Evolutionary conservation across 1,284 basidiomycete genomes (phyloP).

Genomic region (Fistulinella cinereoalba): DNA sequence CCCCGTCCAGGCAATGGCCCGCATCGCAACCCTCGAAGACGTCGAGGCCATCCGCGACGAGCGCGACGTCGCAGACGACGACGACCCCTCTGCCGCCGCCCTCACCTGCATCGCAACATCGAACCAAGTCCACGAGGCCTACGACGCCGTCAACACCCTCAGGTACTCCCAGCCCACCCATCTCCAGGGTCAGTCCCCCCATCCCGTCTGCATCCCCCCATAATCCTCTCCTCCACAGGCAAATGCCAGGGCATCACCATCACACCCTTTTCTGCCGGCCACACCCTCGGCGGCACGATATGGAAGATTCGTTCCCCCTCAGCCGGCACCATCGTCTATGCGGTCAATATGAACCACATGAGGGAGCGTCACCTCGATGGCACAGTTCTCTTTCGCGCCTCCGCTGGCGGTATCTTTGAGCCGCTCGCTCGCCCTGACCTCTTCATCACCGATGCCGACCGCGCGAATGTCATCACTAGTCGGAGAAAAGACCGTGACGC

Average conservation of each 20-base stretch:
- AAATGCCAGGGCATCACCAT: slow-evolving; percentile 91
- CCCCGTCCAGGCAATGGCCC: slow-evolving; percentile 94
- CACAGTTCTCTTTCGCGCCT: slow-evolving; percentile 77
- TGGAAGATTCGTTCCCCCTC: slow-evolving; percentile 99
- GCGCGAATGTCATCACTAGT: slow-evolving; percentile 78
- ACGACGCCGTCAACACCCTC: slow-evolving; percentile 88
- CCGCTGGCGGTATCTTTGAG: slow-evolving; percentile 79
- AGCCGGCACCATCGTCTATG: slow-evolving; percentile 93
- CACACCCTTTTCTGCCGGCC: slow-evolving; percentile 94
- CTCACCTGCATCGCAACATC: slow-evolving; percentile 71
- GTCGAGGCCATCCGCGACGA: slow-evolving; percentile 78
- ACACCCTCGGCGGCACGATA: slow-evolving; percentile 94
- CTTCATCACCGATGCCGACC: slow-evolving; percentile 90
- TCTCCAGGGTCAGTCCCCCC: slow-evolving; percentile 70
- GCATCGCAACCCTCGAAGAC: slow-evolving; percentile 85
- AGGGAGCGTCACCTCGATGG: slow-evolving; percentile 95
- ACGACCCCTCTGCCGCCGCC: slow-evolving; percentile 21
- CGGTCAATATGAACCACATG: slow-evolving; percentile 96
- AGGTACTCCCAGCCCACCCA: slow-evolving; percentile 96
- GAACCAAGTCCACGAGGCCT: slow-evolving; percentile 91
- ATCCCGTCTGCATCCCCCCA: slow-evolving; percentile 3
- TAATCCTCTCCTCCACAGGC: slow-evolving; percentile 43
- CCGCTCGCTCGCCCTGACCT: slow-evolving; percentile 87
- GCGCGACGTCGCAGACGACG: slow-evolving; percentile 57
- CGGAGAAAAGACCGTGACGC: slow-evolving; percentile 90